phyloP scores from a whole-genome alignment of 352 stramenopile genomes.

The Albugo candida region DNA sequence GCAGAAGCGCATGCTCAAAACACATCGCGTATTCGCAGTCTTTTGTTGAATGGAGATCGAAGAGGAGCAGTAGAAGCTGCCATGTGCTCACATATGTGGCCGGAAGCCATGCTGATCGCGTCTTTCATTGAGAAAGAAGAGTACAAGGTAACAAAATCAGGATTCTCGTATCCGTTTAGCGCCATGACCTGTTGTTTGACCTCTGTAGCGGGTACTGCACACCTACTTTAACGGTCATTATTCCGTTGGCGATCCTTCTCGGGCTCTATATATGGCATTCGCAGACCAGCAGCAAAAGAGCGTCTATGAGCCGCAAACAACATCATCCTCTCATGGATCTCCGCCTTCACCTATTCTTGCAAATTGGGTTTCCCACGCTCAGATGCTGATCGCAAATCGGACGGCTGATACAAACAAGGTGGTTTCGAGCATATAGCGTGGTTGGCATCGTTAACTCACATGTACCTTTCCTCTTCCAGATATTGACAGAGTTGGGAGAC shows the following conservation, averaged over 20 bases:
- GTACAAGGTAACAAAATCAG: constrained; percentile 27
- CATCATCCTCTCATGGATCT: constrained; percentile 8
- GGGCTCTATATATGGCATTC: constrained; percentile 61
- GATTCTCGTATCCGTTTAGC: not conserved
- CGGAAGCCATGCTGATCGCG: constrained; percentile 71
- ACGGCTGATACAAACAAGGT: constrained; percentile 64
- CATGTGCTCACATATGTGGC: constrained; percentile 70
- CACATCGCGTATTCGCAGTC: constrained; percentile 32
- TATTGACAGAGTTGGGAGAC: constrained; percentile 65
- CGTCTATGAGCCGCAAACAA: constrained; percentile 56
- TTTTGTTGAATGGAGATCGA: constrained; percentile 56
- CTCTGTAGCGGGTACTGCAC: constrained; percentile 32
- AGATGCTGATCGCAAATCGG: constrained; percentile 63
- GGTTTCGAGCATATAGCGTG: not conserved
- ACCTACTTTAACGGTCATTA: constrained; percentile 68
- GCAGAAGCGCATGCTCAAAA: constrained; percentile 26
- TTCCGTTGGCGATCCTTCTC: constrained; percentile 44
- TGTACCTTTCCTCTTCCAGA: constrained; percentile 11
- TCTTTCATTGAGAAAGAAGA: constrained; percentile 73
- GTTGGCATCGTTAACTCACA: not conserved
- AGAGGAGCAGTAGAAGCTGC: constrained; percentile 55
- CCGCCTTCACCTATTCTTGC: constrained; percentile 34
- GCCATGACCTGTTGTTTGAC: not conserved
- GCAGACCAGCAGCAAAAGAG: constrained; percentile 71
- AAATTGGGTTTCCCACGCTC: constrained; percentile 55